phyloP scores from a whole-genome alignment of 208 protist genomes.

The Naegleria fowleri region DNA sequence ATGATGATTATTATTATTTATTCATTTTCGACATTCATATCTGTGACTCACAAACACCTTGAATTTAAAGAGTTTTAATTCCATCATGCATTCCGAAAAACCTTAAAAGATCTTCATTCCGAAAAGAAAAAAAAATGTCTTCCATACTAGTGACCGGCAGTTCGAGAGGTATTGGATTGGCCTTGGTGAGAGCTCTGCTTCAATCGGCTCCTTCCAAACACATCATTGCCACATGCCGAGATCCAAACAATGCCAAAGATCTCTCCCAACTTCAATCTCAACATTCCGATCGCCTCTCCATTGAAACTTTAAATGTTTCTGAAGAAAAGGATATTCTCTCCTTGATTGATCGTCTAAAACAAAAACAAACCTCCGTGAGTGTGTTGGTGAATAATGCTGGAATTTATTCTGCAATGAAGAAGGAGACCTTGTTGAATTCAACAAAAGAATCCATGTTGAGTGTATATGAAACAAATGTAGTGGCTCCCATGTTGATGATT shows the following conservation, averaged over 20 bases:
- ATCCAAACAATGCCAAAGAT: background rate
- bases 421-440: background rate
- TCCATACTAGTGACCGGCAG: background rate
- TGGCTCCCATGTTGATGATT: background rate
- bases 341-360: background rate
- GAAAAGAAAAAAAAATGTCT: background rate
- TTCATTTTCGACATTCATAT: no score
- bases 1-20: no score
- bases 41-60: no score
- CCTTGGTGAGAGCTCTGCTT: background rate
- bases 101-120: no score
- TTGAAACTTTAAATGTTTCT: background rate
- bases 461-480: background rate
- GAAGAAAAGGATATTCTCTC: background rate
- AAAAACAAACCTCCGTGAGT: background rate
- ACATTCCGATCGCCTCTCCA: background rate
- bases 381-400: background rate
- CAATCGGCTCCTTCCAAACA: background rate
- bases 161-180: background rate
- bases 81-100: no score
- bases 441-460: background rate
- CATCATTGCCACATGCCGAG: background rate
- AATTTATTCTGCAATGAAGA: background rate
- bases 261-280: background rate
- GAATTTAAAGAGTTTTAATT: no score